Base-by-base conservation (phyloP, 768 basidiomycete species). In the Podaxis mareebaensis region DNA sequence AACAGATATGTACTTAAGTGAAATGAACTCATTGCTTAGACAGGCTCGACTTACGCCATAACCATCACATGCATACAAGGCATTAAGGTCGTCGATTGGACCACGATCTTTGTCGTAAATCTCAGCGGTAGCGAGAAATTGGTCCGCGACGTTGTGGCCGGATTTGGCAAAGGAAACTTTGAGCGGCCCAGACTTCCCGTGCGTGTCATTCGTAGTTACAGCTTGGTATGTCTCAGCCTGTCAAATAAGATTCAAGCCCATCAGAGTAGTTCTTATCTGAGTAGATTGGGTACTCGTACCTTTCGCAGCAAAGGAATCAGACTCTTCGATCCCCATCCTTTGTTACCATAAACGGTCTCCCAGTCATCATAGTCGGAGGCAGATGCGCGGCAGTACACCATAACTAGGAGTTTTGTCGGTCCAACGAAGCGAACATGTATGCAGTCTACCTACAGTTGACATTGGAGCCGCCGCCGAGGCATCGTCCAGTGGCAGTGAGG, bases 281-380 rank as follows among this genome's bases (percentile, higher is more conserved):
- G 64, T 22, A 10, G 10, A 26, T 7, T 17, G n/a, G 2, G 44
- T 39, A 12, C 24, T 55, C 58, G 7, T 61, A 83, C 89, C 80
- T 88, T 88, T 65, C 76, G 82, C 33, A 87, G 65, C 13, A 88
- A 73, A 0, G 88, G 87, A 33, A 89, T 80, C 4, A 90, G 68
- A 28, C 84, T 75, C 53, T 78, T 74, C 0, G 84, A 83, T 4
- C 85, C 77, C 89, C 89, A 90, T 1, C 87, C 88, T 1, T 80
- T 72, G 68, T 89, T 88, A 3, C 76, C 77, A 26, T 83, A 71
- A 2, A 76, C 69, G 0, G 63, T 73, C 67, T 83, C 81, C 88
- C 88, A 89, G 55, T 84, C 84, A 65, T 90, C 85, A 53, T 84
- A 88, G 68, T 90, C 89, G 0, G 86, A 88, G 1, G 85, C 82